Evolutionary conservation across 805 yeast species (phyloP).

Genomic region (Saccharomycopsis sp.): DNA sequence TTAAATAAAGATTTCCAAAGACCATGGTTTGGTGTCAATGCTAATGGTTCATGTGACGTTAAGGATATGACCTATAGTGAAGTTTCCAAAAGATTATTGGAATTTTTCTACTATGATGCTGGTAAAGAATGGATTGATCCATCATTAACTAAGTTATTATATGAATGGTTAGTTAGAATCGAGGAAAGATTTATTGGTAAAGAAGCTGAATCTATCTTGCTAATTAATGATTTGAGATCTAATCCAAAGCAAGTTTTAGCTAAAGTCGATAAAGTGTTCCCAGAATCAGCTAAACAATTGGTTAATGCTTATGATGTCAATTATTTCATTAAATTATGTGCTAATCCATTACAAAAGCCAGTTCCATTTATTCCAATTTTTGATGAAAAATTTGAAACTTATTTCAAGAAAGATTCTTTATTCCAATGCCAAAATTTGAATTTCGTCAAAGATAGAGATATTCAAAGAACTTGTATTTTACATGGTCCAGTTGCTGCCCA

Average conservation of each 20-base stretch:
- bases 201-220: slow-evolving; percentile 60
- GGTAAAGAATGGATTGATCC: slow-evolving; percentile 69
- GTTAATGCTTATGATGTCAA: slow-evolving; percentile 94
- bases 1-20: slow-evolving; percentile 94
- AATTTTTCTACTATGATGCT: slow-evolving; percentile 79
- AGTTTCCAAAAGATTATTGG: slow-evolving; percentile 80
- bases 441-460: slow-evolving; percentile 93
- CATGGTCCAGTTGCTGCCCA: slow-evolving; percentile 99
- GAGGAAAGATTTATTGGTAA: slow-evolving; percentile 86
- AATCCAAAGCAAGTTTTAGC: slow-evolving; percentile 57
- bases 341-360: slow-evolving; percentile 86
- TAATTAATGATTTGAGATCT: slow-evolving; percentile 61
- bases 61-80: slow-evolving; percentile 95
- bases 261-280: slow-evolving; percentile 58
- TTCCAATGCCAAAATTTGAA: slow-evolving; percentile 99
- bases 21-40: slow-evolving; percentile 90
- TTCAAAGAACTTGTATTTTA: slow-evolving; percentile 96
- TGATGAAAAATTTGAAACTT: slow-evolving; percentile 89
- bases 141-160: slow-evolving; percentile 79
- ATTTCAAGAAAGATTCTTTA: slow-evolving; percentile 96
- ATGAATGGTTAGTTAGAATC: slow-evolving; percentile 82
- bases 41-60: slow-evolving; percentile 76
- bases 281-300: slow-evolving; percentile 72
- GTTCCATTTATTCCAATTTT: slow-evolving; percentile 96
- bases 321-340: slow-evolving; percentile 76